Base-by-base conservation (phyloP, 2,329 filamentous ascomycete species). In the Sporothrix brasiliensis region DNA sequence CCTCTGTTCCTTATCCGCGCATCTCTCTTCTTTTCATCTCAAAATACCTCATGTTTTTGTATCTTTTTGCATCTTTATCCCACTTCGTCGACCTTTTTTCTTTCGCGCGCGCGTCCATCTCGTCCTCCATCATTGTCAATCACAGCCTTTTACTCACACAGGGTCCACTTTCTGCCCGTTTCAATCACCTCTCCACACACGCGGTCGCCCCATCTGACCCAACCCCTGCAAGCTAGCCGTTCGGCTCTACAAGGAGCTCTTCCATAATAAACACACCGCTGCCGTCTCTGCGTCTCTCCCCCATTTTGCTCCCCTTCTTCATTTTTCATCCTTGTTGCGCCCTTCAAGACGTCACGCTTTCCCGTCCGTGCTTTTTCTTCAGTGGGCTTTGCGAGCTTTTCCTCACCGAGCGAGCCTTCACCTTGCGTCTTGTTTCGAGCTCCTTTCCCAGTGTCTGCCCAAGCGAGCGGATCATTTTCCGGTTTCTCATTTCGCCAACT, bases 221-320 rank as follows among this genome's bases (percentile, higher is more conserved):
- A 34, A 47, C 44, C 47, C 65, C 34, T 67, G 47, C 34, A 53
- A 44, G 44, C 16, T 65, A 30, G 44, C 19, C 21, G 61, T 30
- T 52, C 61, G n/a, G 24, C 24, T 49, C 61, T 66, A 14, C 61
- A 3, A 53, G 27, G 13, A 52, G 41, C 44, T 66, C 24, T 6
- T 58, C 39, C 39, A 63, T 27, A 44, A 63, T 63, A 63, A 63
- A 63, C 39, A 63, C 58, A 44, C 58, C 58, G 58, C 58, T 63
- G 47, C 52, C 52, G 27, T 30, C 6, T 50, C 47, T 50, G 19
- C 7, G 47, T 50, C 21, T 6, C 27, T 5, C 24, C 52, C 24
- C 44, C n/a, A 7, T 19, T 47, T 24, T 44, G 16, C 24, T 60
- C 24, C 24, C 47, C 41, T 41, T 65, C 54, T 11, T 52, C 14